Percentiles rank a stretch among this genome's conserved stretches.
These are phyloP conservation scores for Wickerhamiella vanderwaltii DNA, from an alignment of 805 yeast species.

Conservation along the genomic window DNA sequence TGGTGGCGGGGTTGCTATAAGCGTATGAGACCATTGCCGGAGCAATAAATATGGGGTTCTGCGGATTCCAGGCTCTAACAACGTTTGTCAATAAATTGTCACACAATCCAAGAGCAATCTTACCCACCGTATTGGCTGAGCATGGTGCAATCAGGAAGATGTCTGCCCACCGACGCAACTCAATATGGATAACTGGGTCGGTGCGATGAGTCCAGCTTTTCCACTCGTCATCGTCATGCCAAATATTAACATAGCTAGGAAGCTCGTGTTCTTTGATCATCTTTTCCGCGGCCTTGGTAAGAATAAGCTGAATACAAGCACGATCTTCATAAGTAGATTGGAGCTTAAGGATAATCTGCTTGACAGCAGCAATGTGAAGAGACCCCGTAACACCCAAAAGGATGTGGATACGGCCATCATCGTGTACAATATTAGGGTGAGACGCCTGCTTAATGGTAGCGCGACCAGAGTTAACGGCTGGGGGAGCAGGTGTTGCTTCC, in stretches of 20 bases:
- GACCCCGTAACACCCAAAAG: conserved; percentile 83
- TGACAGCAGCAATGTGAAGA: conserved; percentile 70
- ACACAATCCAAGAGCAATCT: conserved; percentile 80
- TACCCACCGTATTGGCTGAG: conserved; percentile 84
- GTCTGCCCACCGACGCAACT: conserved; percentile 94
- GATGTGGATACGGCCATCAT: conserved; percentile 78
- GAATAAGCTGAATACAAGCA: conserved; percentile 72
- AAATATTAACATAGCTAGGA: conserved; percentile 62
- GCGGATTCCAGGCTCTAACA: conserved; percentile 90
- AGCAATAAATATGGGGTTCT: conserved; percentile 77
- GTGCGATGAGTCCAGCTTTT: conserved; percentile 63
- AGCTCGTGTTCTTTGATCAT: conserved; percentile 47
- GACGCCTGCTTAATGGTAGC: conserved; percentile 24
- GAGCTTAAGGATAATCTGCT: conserved; percentile 63
- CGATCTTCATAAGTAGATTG: conserved; percentile 70
- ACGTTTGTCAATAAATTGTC: conserved; percentile 86
- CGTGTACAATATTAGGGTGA: conserved; percentile 58
- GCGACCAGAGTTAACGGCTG: conserved; percentile 12
- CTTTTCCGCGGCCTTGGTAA: conserved; percentile 77
- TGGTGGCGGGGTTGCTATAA: conserved; percentile 79
- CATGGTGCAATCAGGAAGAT: conserved; percentile 85
- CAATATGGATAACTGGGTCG: conserved; percentile 92
- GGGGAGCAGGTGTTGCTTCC: not conserved
- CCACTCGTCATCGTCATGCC: conserved; percentile 97
- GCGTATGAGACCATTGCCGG: conserved; percentile 95